Percentiles rank a stretch among this genome's conserved stretches.
Conservation (phyloP, 192 early-diverging fungal genomes). For the Coemansia sp. region DNA sequence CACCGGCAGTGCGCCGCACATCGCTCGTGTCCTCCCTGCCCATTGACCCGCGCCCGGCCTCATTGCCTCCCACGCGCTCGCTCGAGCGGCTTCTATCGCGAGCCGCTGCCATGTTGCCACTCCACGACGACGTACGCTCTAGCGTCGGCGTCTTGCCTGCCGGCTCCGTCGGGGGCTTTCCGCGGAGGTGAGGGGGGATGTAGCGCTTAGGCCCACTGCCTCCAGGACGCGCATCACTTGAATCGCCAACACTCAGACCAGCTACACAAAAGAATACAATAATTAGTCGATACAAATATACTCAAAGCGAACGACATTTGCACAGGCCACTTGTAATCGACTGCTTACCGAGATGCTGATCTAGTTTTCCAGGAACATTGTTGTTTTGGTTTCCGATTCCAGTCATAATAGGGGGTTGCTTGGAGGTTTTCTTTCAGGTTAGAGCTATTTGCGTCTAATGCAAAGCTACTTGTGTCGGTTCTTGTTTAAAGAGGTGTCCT, state of each 20-base stretch:
- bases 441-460: conserved; percentile 13
- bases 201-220: conserved; percentile 58
- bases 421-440: neutral
- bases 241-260: conserved; percentile 70
- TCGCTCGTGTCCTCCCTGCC: conserved; percentile 53
- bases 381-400: conserved; percentile 54
- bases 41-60: conserved; percentile 20
- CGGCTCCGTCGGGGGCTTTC: conserved; percentile 50
- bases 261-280: conserved; percentile 44
- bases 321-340: neutral
- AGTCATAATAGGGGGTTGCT: conserved; percentile 45
- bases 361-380: conserved; percentile 69
- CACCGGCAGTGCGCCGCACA: conserved; percentile 45
- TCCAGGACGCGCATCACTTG: conserved; percentile 37
- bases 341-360: conserved; percentile 71
- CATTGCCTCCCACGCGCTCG: conserved; percentile 24
- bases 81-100: conserved; percentile 52
- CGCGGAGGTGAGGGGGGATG: conserved; percentile 72
- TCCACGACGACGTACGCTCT: conserved; percentile 60
- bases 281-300: neutral
- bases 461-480: conserved; percentile 8
- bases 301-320: neutral
- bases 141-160: conserved; percentile 48
- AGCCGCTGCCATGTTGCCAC: conserved; percentile 36
- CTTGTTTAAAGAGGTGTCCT: conserved; percentile 10